Evolutionary conservation across 768 basidiomycete genomes (phyloP), one percentile per base, ranked within the genome.

Genomic region (Pholiota microspora): DNA sequence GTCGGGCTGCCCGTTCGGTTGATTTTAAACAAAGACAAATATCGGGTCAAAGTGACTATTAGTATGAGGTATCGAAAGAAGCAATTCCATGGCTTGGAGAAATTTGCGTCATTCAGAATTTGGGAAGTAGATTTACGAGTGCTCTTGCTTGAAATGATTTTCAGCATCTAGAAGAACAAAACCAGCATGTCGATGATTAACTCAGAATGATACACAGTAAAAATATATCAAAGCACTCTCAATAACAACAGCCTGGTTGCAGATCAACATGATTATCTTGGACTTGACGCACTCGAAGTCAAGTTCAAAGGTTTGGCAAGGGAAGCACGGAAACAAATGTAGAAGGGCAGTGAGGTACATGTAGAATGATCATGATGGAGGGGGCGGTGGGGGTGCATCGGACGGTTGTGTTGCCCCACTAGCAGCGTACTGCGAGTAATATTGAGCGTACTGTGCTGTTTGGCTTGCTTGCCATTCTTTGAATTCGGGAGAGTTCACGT

Each of bases 381-480:
- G 71, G 9, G 73, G 74, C 0, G 74, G 73, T 0, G 72, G 71
- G 2, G 73, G 69, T 0, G 65, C 62, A 7, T 66, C 67, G 10
- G 44, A 57, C 29, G 69, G 66, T 40, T 55, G 68, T 7, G 60
- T 52, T 21, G 65, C 61, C 5, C 68, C 59, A 16, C 63, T 64
- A 51, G 83, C 71, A 23, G 79, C 67, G 54, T 86, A 82, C 28
- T 78, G 70, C 13, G 80, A 78, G 63, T 91, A 90, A 68, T 90
- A 90, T 55, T 89, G 85, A 12, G 77, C 78, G 61, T 92, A 90
- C 62, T 86, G 85, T 56, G 82, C 78, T 62, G 88, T 84, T 59
- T 89, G 86, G 58, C 82, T 82, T 8, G 86, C 83, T 34, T 82
- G 82, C 90, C 90, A 92, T 62, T 88, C 82, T 67, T 89, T 91